A percentile compares a stretch with the other conserved stretches of the same genome.
These are phyloP conservation scores for Naematelia aurantialba DNA, from an alignment of 768 basidiomycete species.

Conservation along the genomic window DNA sequence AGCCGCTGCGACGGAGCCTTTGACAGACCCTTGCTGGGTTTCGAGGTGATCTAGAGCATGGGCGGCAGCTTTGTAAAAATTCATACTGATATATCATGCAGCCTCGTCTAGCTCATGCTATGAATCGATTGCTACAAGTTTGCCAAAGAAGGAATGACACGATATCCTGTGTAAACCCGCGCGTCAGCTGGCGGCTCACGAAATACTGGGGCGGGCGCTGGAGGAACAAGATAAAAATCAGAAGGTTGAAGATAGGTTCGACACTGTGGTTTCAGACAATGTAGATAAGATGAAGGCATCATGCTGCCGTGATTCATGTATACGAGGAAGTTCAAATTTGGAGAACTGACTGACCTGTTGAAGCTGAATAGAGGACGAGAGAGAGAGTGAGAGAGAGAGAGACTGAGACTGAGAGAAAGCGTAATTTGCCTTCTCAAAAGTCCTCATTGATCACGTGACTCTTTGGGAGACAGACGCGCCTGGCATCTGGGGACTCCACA, in stretches of 20 bases:
- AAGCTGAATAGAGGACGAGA: too few relatives aligned
- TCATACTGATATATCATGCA: slow-evolving; percentile 59
- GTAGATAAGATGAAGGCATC: slow-evolving; percentile 49
- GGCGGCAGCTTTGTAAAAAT: slow-evolving; percentile 91
- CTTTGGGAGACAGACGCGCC: too few relatives aligned
- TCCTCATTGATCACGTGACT: too few relatives aligned
- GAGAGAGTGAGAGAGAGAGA: too few relatives aligned
- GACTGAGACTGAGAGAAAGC: too few relatives aligned
- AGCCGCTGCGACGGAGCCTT: slow-evolving; percentile 66
- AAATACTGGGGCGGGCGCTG: neutral
- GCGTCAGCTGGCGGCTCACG: neutral
- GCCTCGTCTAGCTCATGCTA: neutral
- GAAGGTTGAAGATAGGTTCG: slow-evolving; percentile 26
- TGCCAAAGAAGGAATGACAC: neutral
- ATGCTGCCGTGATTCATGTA: too few relatives aligned
- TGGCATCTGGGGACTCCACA: neutral
- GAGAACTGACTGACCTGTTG: too few relatives aligned
- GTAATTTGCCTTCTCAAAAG: too few relatives aligned
- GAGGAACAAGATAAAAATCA: neutral
- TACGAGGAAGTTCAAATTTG: too few relatives aligned
- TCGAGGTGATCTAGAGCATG: slow-evolving; percentile 78
- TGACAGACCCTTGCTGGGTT: slow-evolving; percentile 85
- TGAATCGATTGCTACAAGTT: slow-evolving; percentile 3
- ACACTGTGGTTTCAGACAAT: slow-evolving; percentile 44
- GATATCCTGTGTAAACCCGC: neutral